These are phyloP conservation scores for Cercospora sp. DNA, from an alignment of 2,329 filamentous ascomycete species.

Conservation along the genomic window DNA sequence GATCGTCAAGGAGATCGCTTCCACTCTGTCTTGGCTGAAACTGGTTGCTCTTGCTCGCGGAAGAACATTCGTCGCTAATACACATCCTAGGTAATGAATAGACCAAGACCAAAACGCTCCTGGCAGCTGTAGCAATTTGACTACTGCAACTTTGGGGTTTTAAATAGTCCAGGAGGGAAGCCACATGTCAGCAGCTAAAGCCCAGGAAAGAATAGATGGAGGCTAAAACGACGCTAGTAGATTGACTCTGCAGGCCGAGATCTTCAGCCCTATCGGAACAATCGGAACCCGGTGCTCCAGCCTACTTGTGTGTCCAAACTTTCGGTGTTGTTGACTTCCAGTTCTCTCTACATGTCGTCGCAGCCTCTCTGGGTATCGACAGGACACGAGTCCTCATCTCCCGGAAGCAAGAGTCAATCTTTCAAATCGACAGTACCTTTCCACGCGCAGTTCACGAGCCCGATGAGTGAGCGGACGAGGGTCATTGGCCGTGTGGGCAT, in stretches of 20 bases:
- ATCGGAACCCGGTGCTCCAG: neutral
- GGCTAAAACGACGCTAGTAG: neutral
- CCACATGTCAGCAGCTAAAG: neutral
- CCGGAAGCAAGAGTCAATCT: neutral
- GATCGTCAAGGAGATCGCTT: neutral
- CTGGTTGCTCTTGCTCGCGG: neutral
- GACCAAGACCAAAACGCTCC: neutral
- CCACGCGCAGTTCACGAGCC: neutral
- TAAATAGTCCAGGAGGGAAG: neutral
- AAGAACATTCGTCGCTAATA: too few relatives aligned
- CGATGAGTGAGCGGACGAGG: neutral
- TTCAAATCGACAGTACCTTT: neutral
- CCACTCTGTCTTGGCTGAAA: neutral
- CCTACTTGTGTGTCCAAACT: neutral
- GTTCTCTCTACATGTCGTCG: neutral
- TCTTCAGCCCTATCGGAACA: neutral
- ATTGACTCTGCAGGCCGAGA: neutral
- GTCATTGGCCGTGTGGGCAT: neutral
- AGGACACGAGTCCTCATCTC: neutral
- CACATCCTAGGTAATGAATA: neutral
- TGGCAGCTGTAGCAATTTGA: neutral
- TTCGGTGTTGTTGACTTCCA: neutral
- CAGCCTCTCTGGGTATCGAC: neutral
- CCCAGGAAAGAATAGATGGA: neutral
- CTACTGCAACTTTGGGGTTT: neutral